Evolutionary conservation across 306 rosid genomes (phyloP).

Genomic region (Clitoria ternatea): DNA sequence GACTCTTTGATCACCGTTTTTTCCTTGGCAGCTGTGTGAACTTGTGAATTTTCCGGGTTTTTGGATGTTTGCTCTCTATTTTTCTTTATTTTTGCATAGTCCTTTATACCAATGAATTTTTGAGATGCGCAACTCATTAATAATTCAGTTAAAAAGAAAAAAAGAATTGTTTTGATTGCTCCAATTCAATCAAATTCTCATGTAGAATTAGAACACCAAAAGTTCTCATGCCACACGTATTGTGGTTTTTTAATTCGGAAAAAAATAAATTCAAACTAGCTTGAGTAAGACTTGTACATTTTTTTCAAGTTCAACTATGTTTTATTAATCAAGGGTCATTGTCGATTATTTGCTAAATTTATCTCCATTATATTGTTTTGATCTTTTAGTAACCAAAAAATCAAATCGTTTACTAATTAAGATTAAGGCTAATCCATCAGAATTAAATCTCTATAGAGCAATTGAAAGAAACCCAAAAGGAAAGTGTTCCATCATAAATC

Average conservation of each 20-base stretch:
- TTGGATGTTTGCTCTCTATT: not conserved
- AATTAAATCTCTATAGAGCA: not conserved
- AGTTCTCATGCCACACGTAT: not conserved
- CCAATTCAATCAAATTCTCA: not conserved
- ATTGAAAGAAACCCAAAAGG: not conserved
- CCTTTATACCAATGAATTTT: not conserved
- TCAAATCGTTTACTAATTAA: not conserved
- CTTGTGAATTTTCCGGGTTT: not conserved
- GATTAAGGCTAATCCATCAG: not conserved
- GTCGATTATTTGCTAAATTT: not conserved
- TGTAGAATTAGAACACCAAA: too few relatives aligned
- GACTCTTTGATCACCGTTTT: not conserved
- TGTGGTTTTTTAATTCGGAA: not conserved
- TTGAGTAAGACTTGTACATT: not conserved
- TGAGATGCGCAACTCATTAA: not conserved
- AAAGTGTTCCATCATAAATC: too few relatives aligned
- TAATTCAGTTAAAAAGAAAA: not conserved
- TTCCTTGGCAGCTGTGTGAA: not conserved
- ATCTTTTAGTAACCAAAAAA: not conserved
- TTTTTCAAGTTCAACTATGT: not conserved
- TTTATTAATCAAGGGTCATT: not conserved
- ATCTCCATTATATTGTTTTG: not conserved
- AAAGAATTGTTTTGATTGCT: not conserved
- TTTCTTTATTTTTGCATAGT: not conserved
- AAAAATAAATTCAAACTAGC: not conserved